A percentile compares a stretch with the other conserved stretches of the same genome.
Evolutionary conservation across 148 eudicot genomes (phyloP).

Genomic region (Rhododendron vialii): DNA sequence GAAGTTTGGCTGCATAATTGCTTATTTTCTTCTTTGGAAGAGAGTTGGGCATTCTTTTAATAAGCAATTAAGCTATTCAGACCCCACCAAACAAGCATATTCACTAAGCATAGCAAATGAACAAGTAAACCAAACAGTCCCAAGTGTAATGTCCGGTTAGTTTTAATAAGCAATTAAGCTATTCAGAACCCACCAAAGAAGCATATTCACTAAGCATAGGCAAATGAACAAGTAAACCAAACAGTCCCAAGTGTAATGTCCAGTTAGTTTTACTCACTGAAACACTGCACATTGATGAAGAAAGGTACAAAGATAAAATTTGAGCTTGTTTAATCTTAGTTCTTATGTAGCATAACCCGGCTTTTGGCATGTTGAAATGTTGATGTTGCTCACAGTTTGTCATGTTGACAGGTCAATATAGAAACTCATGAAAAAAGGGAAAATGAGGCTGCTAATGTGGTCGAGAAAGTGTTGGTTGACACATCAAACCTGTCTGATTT

Average conservation of each 20-base stretch:
- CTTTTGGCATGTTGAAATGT: neutral
- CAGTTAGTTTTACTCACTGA: neutral
- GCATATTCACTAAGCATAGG: neutral
- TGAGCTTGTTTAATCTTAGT: conserved; percentile 2
- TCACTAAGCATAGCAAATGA: neutral
- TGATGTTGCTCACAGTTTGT: neutral
- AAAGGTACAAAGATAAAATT: neutral
- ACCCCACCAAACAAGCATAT: neutral
- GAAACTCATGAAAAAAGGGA: conserved; percentile 31
- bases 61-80: neutral
- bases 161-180: neutral
- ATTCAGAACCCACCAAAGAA: neutral
- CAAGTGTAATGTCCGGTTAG: neutral
- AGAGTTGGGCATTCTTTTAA: neutral
- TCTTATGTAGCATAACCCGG: neutral
- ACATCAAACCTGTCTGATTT: conserved; percentile 66
- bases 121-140: neutral
- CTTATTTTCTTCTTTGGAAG: neutral
- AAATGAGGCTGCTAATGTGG: conserved; percentile 27
- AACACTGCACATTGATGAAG: neutral
- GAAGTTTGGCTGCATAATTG: neutral
- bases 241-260: neutral
- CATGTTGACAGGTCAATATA: conserved; percentile 36
- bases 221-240: neutral
- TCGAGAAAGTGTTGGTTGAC: conserved; percentile 66